These are phyloP conservation scores for Pseudopithomyces chartarum DNA, from an alignment of 2,329 filamentous ascomycete genomes.

Conservation along the genomic window DNA sequence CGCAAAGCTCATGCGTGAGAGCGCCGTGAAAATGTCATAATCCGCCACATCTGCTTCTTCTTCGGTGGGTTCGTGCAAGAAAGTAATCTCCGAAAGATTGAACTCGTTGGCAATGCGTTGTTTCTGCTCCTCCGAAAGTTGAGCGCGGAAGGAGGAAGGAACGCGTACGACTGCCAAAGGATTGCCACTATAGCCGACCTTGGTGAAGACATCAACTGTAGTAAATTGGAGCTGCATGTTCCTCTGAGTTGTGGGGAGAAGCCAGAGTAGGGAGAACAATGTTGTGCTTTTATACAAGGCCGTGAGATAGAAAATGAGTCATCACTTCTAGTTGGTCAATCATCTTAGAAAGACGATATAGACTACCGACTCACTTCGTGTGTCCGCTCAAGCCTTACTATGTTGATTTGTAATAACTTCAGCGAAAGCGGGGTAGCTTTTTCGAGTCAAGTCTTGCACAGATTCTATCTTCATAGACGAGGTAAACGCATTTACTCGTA, in stretches of 20 bases:
- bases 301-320: not conserved
- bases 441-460: not conserved
- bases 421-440: not conserved
- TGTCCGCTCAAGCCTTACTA: not conserved
- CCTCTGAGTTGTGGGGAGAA: not conserved
- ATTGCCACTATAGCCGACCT: constrained; percentile 54
- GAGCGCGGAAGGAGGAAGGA: constrained; percentile 40
- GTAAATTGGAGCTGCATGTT: constrained; percentile 34
- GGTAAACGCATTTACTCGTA: not conserved
- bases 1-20: constrained; percentile 58
- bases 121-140: constrained; percentile 52
- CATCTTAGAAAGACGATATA: not conserved
- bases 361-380: not conserved
- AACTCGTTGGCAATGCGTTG: constrained; percentile 60
- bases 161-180: constrained; percentile 58
- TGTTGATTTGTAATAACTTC: not conserved
- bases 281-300: not conserved
- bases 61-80: constrained; percentile 49
- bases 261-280: not conserved
- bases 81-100: constrained; percentile 61
- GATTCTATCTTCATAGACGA: not conserved
- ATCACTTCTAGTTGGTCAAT: not conserved
- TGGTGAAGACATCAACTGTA: constrained; percentile 55
- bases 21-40: constrained; percentile 59
- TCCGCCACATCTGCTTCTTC: constrained; percentile 15